Evolutionary conservation across 148 eudicot species (phyloP), one percentile per base, ranked within the genome.

Genomic region (Polygonum aviculare): DNA sequence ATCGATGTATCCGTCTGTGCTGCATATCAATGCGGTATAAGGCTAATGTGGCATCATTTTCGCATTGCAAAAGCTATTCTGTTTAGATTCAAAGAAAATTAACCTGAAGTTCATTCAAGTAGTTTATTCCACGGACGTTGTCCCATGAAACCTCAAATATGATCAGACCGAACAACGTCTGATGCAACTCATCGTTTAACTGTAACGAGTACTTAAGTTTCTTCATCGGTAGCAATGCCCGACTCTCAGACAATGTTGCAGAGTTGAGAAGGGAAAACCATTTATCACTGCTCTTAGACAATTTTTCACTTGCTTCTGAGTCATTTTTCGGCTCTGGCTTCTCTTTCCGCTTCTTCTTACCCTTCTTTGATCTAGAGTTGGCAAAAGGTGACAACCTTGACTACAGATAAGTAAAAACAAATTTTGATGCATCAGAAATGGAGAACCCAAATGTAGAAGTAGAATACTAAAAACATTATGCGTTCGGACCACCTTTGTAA

Each of bases 311-410:
- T 73, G 81, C 76, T 77, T 84, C 76, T 31, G 82, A 72, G 80
- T 73, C 69, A 51, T 80, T 59, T 60, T 74, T 80, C 62, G 79
- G 77, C 71, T 84, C 92, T 62, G 75, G 60, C 49, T 81, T 80
- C 70, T 86, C 84, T 55, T 79, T 82, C 40, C 39, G 78, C 59
- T 52, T 77, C 80, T 87, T 88, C 77, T 79, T 85, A 39, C 78
- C 87, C 83, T 87, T 94, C 77, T 80, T 80, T 51, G 88, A 85
- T 77, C 90, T 86, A 55, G 85, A 85, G 80, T 90, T 94, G 51
- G 96, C 97, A 79, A 94, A 94, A 59, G 98, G 98, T 55, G 98
- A 94, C 80, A 89, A 77, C 83, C 98, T 94, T 77, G 94, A 87
- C 87, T 78, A 88, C 89, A 79, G 88, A 90, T 76, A 78, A 73